A percentile compares a stretch with the other conserved stretches of the same genome.
Conservation (phyloP, 768 basidiomycete genomes). For the Boletus vinaceobasis region DNA sequence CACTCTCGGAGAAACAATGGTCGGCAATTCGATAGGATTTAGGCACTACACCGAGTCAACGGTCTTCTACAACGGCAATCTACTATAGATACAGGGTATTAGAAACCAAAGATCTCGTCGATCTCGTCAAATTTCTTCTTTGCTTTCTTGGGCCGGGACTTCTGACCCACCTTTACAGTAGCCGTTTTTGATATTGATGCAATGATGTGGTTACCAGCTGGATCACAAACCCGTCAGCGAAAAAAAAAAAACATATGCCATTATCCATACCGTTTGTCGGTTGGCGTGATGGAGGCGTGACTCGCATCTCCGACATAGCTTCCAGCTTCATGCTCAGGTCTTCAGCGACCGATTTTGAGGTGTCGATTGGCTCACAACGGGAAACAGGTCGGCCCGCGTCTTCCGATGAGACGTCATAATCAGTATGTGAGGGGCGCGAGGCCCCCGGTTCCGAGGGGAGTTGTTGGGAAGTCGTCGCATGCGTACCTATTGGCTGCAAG, state of each 20-base stretch:
- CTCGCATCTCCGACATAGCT: background rate
- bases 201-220: background rate
- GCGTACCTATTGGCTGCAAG: constrained; percentile 14
- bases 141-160: constrained; percentile 12
- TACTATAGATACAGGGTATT: background rate
- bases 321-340: background rate
- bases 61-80: background rate
- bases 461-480: background rate
- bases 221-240: background rate
- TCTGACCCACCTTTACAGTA: background rate
- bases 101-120: constrained; percentile 28
- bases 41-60: background rate
- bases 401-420: constrained; percentile 6
- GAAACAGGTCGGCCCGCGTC: constrained; percentile 17
- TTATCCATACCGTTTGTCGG: constrained; percentile 4
- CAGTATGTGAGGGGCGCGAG: background rate
- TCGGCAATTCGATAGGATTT: background rate
- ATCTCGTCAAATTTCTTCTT: constrained; percentile 26
- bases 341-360: background rate
- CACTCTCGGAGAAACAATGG: too few species aligned
- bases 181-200: background rate
- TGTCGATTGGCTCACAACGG: background rate
- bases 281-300: background rate
- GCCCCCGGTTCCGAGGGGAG: background rate
- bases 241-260: background rate